Base-by-base conservation (phyloP, 192 early-diverging fungal genomes). In the Coemansia sp. region DNA sequence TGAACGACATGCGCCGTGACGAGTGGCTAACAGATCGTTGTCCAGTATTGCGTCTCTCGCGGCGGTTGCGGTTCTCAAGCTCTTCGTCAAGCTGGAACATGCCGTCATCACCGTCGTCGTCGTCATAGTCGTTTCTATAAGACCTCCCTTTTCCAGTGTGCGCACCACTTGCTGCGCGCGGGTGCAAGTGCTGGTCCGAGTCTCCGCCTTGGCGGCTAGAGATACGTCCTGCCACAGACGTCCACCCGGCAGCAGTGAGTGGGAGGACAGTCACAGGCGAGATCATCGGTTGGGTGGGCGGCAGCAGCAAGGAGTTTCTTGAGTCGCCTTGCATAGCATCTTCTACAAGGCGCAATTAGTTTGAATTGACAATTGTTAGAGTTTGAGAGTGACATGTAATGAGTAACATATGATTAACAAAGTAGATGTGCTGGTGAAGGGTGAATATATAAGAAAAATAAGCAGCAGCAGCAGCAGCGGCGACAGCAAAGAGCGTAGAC, bases 81-180 rank as follows among this genome's bases (percentile, higher is more conserved):
- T 92, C 92, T 66, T 94, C 93, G 57, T 95, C 93, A 76, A 92
- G 89, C 62, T 91, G 87, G 80, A 95, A 92, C 73, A 92, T 69
- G 65, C 90, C 87, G 43, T 94, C 92, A n/a, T 93, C 92, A 31
- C 85, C 85, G 29, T 38, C 36, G 5, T 80, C 87, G 16, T 65
- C 80, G 13, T 63, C 64, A 50, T 60, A 40, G 43, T 8, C 43
- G 33, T 41, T 5, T 34, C 31, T 34, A 60, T n/a, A n/a, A 15
- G 31, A 18, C 18, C n/a, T 34, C 1, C 50, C 16, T 2, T 65
- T 46, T 22, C 70, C 57, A 67, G 44, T 22, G 18, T 10, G 50
- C 11, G 33, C 36, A 40, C n/a, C 31, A 20, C 38, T 40, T n/a
- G 16, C 34, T 20, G 34, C 22, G 10, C 38, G 29, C n/a, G 61